Base-by-base conservation (phyloP, 306 rosid species). In the Castanospermum australe region DNA sequence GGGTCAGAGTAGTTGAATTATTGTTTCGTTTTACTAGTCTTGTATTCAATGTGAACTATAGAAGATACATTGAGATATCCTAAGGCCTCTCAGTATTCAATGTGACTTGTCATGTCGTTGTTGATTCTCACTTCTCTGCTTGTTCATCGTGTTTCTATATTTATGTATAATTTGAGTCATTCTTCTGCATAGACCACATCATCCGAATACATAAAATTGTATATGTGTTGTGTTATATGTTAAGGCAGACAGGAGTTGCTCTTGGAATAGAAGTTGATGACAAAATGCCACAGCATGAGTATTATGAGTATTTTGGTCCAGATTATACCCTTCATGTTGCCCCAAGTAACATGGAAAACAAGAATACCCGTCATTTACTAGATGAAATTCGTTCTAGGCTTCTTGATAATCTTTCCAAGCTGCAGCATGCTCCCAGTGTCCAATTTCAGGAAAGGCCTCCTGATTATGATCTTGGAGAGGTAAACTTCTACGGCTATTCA, bases 331-430 rank as follows among this genome's bases (percentile, higher is more conserved):
- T 93, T 80, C 97, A 93, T 79, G 97, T 93, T 78, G 97, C 96
- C 81, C 97, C 97, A 78, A 93, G 97, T 84, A 93, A 93, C 87
- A 93, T 93, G 96, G 97, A 93, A 84, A 93, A 93, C 85, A 93
- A 93, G 74, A 93, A 93, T 82, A 84, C 97, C n/a, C 96, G 14
- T 55, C 83, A 51, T 60, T 83, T 86, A 71, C 79, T 93, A 36
- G 97, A 93, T 56, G 92, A 89, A 78, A 89, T 93, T 68, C 90
- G 89, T 69, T 78, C 89, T 20, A 89, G 80, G 82, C 96, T 93
- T 77, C 94, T 93, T 79, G 97, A 93, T 22, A 77, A 93, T 75
- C 94, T 93, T 63, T 86, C 97, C 67, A 86, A 81, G 81, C 86
- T 93, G 86, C 97, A 89, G 81, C 97, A 93, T 88, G 96, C 94